These are phyloP conservation scores for Cephaloascus albidus DNA, from an alignment of 805 yeast genomes.

Conservation along the genomic window DNA sequence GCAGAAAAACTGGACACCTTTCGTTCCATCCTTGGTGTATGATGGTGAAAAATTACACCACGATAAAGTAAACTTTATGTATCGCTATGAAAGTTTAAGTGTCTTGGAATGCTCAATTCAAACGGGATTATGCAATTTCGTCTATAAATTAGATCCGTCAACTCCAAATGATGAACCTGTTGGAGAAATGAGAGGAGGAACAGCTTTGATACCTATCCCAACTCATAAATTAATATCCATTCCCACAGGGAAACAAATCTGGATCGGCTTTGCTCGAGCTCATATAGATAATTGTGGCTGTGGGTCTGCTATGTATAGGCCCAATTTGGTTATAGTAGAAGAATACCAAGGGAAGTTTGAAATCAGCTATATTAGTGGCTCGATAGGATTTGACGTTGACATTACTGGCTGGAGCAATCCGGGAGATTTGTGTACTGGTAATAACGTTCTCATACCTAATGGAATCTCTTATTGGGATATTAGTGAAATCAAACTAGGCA, in stretches of 20 bases:
- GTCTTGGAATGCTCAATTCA: conserved; percentile 7
- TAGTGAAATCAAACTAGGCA: neutral
- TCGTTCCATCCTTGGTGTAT: conserved; percentile 2
- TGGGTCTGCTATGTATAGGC: conserved; percentile 27
- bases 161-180: neutral
- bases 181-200: conserved; percentile 1
- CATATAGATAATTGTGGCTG: conserved; percentile 28
- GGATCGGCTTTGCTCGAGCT: conserved; percentile 31
- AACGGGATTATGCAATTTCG: neutral
- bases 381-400: neutral
- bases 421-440: neutral
- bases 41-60: conserved; percentile 4
- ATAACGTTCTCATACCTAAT: conserved; percentile 23
- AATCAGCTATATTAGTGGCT: conserved; percentile 2
- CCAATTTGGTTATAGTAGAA: conserved; percentile 12
- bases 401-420: conserved; percentile 1
- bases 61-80: conserved; percentile 6
- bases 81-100: conserved; percentile 7
- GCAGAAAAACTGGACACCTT: conserved; percentile 18
- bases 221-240: conserved; percentile 9
- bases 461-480: conserved; percentile 20
- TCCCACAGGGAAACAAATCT: conserved; percentile 18
- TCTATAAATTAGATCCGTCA: neutral
- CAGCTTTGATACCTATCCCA: neutral
- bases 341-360: conserved; percentile 5